These are phyloP conservation scores for Scedosporium apiospermum DNA, from an alignment of 2,329 filamentous ascomycete species.

Conservation along the genomic window DNA sequence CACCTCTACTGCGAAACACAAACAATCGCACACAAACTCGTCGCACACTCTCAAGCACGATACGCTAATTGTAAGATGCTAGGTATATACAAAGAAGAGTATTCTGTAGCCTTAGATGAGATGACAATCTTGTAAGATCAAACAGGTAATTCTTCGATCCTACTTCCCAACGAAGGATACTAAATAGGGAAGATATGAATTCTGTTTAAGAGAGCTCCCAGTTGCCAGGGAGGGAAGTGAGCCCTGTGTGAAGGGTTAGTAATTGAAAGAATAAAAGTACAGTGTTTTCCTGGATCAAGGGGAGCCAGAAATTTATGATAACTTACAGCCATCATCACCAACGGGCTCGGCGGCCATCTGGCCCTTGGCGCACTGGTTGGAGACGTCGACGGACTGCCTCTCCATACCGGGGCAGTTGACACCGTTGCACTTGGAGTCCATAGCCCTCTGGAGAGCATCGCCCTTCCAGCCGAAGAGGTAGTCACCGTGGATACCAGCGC, in stretches of 20 bases:
- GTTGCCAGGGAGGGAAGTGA: constrained; percentile 2
- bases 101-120: neutral
- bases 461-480: constrained; percentile 10
- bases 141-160: neutral
- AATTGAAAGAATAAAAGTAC: neutral
- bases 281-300: neutral
- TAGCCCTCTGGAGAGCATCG: constrained; percentile 21
- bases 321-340: constrained; percentile 27
- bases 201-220: constrained; percentile 4
- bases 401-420: constrained; percentile 13
- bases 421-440: constrained; percentile 34
- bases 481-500: constrained; percentile 8
- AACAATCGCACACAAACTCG: neutral
- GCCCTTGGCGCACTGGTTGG: constrained; percentile 9
- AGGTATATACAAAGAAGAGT: constrained; percentile 3
- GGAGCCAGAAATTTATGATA: neutral
- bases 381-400: constrained; percentile 2
- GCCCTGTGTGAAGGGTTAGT: neutral
- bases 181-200: neutral
- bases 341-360: constrained; percentile 38
- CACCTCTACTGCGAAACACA: no score
- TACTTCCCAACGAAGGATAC: neutral
- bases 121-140: neutral
- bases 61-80: neutral
- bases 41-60: neutral